Base-by-base conservation (phyloP, 1,284 basidiomycete species). In the Hemileia vastatrix region DNA sequence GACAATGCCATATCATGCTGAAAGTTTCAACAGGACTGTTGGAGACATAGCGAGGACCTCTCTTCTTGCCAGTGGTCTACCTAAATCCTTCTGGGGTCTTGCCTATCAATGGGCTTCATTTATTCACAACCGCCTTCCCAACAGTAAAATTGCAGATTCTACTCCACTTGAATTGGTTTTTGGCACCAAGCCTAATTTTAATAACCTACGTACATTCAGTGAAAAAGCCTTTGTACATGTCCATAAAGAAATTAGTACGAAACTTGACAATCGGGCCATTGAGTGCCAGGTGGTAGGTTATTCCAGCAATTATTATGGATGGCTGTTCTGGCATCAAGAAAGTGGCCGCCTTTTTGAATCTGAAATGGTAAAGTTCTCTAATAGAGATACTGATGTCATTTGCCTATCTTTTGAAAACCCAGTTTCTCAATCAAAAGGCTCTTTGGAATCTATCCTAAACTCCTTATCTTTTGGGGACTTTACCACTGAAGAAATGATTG, bases 21-120 rank as follows among this genome's bases (percentile, higher is more conserved):
- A 57, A 57, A 2, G 45, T 1, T 21, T 57, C 19, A 48, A 57
- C 32, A 32, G 19, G 21, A 57, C 56, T 21, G 24, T 49, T 2
- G 56, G 56, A 5, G 24, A 57, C 13, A 49, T 49, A 11, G 56
- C 56, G 4, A 3, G 27, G 27, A 48, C 23, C 18, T 48, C 19
- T 8, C 19, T 57, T 1, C 5, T 3, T 2, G 24, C 21, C 19
- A 32, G 21, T 4, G 11, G 31, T 2, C 45, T 57, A 13, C 56
- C 43, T 2, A 8, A 23, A 18, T 11, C 3, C n/a, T 49, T 57
- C 5, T 57, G 56, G 56, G 47, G 13, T 13, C 21, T 15, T 13
- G 31, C 24, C 1, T 57, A 57, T 21, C 15, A 24, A 3, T 33
- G 27, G 47, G 43, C 56, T 2, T 27, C 15, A 15, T 57, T 15